These are phyloP conservation scores for Centaurea solstitialis DNA, from an alignment of 129 eudicot species.

Conservation along the genomic window DNA sequence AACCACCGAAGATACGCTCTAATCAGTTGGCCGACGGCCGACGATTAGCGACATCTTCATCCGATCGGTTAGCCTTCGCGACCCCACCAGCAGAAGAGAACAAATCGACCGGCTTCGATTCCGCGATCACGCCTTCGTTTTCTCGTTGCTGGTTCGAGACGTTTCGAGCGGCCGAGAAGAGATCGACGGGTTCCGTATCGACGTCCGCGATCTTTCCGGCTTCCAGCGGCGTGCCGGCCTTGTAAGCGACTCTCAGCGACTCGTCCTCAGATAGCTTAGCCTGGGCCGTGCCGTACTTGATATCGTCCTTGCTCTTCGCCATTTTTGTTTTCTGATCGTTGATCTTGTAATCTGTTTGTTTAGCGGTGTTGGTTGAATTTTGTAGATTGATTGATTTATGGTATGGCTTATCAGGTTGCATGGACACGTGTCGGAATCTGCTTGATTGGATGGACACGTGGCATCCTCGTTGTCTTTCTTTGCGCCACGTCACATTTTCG, in stretches of 20 bases:
- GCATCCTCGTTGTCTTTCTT: not conserved
- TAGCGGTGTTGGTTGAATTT: not conserved
- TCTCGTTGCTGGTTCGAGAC: constrained; percentile 31
- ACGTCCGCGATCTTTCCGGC: constrained; percentile 56
- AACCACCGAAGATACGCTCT: too few species aligned
- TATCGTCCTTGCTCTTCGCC: constrained; percentile 57
- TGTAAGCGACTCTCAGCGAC: constrained; percentile 35
- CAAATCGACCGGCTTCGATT: constrained; percentile 43
- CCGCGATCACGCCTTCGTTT: constrained; percentile 29
- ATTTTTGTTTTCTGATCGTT: not conserved
- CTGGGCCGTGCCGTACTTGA: constrained; percentile 45
- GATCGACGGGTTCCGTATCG: constrained; percentile 50
- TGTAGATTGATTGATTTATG: not conserved
- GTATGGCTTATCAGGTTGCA: not conserved
- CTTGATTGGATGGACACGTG: constrained; percentile 1
- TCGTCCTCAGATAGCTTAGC: constrained; percentile 52
- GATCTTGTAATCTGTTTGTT: not conserved
- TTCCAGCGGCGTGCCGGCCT: constrained; percentile 55
- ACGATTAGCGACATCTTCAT: constrained; percentile 2
- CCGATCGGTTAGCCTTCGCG: not conserved
- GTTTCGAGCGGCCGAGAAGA: constrained; percentile 46
- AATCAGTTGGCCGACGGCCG: constrained; percentile 1
- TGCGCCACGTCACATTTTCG: not conserved
- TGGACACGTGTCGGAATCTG: not conserved
- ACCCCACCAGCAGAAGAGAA: constrained; percentile 26